phyloP scores from a whole-genome alignment of 176 grass and related monocot genomes.

The Tuctoria greenei region DNA sequence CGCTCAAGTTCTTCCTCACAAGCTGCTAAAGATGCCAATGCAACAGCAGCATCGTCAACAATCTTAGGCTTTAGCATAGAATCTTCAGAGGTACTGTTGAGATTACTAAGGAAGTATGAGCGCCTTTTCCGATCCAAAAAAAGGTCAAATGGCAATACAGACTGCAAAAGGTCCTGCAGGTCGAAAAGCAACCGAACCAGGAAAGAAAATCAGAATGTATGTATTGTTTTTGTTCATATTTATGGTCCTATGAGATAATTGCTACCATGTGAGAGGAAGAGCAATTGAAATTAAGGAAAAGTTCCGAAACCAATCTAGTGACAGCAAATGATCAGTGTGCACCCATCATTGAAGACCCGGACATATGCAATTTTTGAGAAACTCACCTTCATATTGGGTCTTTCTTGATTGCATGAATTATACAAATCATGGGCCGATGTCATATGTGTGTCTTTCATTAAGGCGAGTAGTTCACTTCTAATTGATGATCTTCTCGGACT shows the following conservation, averaged over 20 bases:
- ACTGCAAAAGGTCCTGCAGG: constrained; percentile 79
- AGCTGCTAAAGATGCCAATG: constrained; percentile 82
- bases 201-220: constrained; percentile 7
- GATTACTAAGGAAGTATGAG: constrained; percentile 78
- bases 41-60: constrained; percentile 66
- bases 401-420: constrained; percentile 53
- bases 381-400: constrained; percentile 66
- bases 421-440: constrained; percentile 49
- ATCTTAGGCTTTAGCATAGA: constrained; percentile 59
- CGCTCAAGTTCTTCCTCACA: constrained; percentile 96
- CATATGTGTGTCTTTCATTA: constrained; percentile 40
- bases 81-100: constrained; percentile 70
- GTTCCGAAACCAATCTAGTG: constrained; percentile 28
- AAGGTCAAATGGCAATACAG: constrained; percentile 95
- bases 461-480: constrained; percentile 57
- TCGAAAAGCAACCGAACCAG: constrained; percentile 24
- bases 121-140: constrained; percentile 90
- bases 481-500: constrained; percentile 66
- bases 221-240: constrained; percentile 29
- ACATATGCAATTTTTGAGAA: constrained; percentile 31
- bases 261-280: not conserved
- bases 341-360: constrained; percentile 11
- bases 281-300: not conserved
- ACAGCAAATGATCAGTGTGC: constrained; percentile 25
- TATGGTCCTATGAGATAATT: constrained; percentile 13